Evolutionary conservation across 257 asterid genomes (phyloP).

Genomic region (Plectranthus barbatus): DNA sequence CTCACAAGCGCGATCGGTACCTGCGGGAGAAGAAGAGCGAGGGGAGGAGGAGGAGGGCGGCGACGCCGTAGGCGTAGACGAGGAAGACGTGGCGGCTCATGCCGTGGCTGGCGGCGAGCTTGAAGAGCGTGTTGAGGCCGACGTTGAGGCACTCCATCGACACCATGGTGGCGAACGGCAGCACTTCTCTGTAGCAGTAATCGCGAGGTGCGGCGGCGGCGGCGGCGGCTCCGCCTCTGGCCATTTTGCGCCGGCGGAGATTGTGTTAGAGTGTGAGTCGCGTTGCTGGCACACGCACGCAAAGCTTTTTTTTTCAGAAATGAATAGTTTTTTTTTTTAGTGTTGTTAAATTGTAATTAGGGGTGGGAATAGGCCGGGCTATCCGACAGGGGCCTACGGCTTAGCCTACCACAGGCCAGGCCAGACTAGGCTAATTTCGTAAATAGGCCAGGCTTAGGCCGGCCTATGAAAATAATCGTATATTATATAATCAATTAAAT

Average conservation of each 20-base stretch:
- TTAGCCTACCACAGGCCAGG: no score
- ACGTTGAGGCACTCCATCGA: constrained; percentile 69
- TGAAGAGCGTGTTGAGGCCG: constrained; percentile 73
- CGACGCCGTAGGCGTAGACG: constrained; percentile 66
- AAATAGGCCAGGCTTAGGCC: no score
- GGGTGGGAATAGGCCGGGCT: no score
- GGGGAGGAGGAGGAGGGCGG: constrained; percentile 64
- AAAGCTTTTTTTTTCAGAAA: no score
- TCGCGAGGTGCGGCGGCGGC: constrained; percentile 8
- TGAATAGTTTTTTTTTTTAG: no score
- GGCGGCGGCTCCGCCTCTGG: constrained; percentile 13
- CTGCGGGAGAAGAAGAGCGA: constrained; percentile 54
- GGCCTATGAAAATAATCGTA: no score
- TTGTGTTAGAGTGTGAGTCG: background rate
- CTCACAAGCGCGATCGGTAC: background rate
- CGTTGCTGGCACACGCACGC: constrained; percentile 23
- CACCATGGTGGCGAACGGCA: constrained; percentile 58
- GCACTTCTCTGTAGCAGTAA: constrained; percentile 40
- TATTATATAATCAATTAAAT: no score
- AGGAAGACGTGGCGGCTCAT: constrained; percentile 79
- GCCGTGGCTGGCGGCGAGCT: constrained; percentile 52
- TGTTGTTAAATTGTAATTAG: no score
- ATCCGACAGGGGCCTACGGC: no score
- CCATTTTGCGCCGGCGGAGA: constrained; percentile 1
- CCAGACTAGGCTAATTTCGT: no score